A percentile compares a stretch with the other conserved stretches of the same genome.
Evolutionary conservation across 2,329 filamentous ascomycete species (phyloP).

Genomic region (Colletotrichum abscissum): DNA sequence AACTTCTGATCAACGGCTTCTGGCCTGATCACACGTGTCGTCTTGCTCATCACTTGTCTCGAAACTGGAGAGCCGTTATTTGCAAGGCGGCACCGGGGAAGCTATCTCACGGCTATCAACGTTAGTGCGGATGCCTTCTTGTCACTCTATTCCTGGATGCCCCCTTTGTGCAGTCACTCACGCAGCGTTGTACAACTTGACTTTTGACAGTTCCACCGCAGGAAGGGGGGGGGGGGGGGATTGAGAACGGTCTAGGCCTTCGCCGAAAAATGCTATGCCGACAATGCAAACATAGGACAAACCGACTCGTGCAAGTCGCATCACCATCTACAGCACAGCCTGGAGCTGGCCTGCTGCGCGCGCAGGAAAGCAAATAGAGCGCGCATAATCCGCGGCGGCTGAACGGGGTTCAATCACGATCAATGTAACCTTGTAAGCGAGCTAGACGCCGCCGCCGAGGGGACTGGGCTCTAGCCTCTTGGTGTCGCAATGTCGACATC

Average conservation of each 20-base stretch:
- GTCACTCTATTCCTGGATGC: not conserved
- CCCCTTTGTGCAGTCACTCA: not conserved
- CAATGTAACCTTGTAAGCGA: conserved; percentile 25
- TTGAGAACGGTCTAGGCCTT: not conserved
- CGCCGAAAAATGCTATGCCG: not conserved
- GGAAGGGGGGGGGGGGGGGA: not conserved
- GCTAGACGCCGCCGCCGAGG: conserved; percentile 16
- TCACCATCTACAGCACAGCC: not conserved
- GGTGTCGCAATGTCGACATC: conserved; percentile 9
- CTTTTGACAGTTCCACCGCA: not conserved
- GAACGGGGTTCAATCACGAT: not conserved
- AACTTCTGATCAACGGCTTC: not conserved
- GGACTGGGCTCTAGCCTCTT: not conserved
- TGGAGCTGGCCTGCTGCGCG: not conserved
- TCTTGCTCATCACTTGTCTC: not conserved
- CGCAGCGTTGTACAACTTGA: not conserved
- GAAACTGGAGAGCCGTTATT: not conserved
- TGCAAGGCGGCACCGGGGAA: not conserved
- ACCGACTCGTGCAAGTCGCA: not conserved
- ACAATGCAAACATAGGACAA: not conserved
- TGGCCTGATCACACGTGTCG: conserved; percentile 2
- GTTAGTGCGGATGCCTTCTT: not conserved
- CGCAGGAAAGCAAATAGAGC: not conserved
- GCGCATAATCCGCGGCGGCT: conserved; percentile 16
- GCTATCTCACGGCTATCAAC: not conserved